These are phyloP conservation scores for Candida peoriensis DNA, from an alignment of 805 yeast genomes.

Conservation along the genomic window DNA sequence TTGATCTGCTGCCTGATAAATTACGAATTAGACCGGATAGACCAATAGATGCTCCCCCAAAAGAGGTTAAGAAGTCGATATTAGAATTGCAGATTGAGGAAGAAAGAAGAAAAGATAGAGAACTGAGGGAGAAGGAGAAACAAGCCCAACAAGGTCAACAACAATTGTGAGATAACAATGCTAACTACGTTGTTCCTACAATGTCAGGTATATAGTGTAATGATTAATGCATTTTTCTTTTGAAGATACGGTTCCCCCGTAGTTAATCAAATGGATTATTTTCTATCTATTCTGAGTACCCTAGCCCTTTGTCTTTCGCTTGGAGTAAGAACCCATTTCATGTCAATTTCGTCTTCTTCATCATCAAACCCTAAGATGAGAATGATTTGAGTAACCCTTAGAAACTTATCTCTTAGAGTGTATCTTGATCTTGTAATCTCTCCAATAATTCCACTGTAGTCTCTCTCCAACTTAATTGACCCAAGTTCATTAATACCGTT, in stretches of 20 bases:
- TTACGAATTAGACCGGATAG: conserved; percentile 31
- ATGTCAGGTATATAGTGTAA: too few species aligned
- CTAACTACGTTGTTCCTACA: too few species aligned
- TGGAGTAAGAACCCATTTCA: conserved; percentile 74
- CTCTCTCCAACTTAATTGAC: conserved; percentile 76
- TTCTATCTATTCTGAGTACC: conserved; percentile 42
- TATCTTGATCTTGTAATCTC: conserved; percentile 72
- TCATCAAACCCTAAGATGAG: conserved; percentile 81
- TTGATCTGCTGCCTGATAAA: conserved; percentile 43
- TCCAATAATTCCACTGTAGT: conserved; percentile 66
- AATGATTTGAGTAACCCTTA: conserved; percentile 78
- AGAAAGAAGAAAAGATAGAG: conserved; percentile 18
- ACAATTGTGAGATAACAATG: too few species aligned
- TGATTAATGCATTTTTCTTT: too few species aligned
- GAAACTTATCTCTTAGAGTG: conserved; percentile 69
- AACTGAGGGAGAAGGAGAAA: conserved; percentile 14
- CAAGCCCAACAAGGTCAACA: too few species aligned
- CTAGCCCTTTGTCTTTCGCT: conserved; percentile 66
- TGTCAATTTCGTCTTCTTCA: conserved; percentile 45
- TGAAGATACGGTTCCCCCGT: too few species aligned
- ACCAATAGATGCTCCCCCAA: conserved; percentile 13
- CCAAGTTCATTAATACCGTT: conserved; percentile 78
- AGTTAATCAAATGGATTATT: too few species aligned
- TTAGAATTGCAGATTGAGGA: conserved; percentile 24
- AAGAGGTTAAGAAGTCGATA: conserved; percentile 15